Base-by-base conservation (phyloP, 2,329 filamentous ascomycete species). In the Hypoxylon sp. region DNA sequence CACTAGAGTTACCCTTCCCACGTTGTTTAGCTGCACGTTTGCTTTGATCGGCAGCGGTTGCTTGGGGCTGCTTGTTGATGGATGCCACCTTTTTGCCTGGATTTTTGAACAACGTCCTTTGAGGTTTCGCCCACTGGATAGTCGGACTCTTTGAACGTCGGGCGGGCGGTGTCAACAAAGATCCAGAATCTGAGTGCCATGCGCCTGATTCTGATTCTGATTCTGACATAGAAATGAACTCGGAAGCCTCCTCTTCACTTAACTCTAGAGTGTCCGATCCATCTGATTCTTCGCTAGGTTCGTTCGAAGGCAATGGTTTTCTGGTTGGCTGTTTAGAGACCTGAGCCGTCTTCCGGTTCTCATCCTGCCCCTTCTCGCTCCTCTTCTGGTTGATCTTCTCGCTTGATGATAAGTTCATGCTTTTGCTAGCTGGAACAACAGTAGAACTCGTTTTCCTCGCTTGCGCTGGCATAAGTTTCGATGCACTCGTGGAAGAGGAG, bases 171-270 rank as follows among this genome's bases (percentile, higher is more conserved):
- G 70, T 70, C 10, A 45, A 61, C 32, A 68, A 67, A 19, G 68
- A 41, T 36, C 74, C 71, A 19, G 72, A 74, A 30, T 70, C 73
- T 9, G 70, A 73, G 36, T 68, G 55, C 41, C 50, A 71, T 9
- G 28, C n/a, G 32, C 70, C 69, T 17, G 65, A 46, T 38, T 69
- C 70, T 6, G 70, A 70, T 28, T 68, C 70, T 7, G 71, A 69
- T 19, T 65, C 68, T 4, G 63, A 67, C 49, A 65, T 55, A 34
- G 71, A 70, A 6, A 74, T 34, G 13, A 73, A 73, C 23, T 76
- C 75, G 2, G 74, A 76, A n/a, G 60, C 65, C 4, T 73, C 71
- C 11, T 74, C 71, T 10, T 72, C 60, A 38, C 67, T 71, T n/a
- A 38, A 60, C 7, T 49, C 45, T 13, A 36, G 14, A 7, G 28